Percentiles rank a stretch among this genome's conserved stretches.
Evolutionary conservation across 2,329 filamentous ascomycete genomes (phyloP).

Genomic region (Botrytis galanthina): DNA sequence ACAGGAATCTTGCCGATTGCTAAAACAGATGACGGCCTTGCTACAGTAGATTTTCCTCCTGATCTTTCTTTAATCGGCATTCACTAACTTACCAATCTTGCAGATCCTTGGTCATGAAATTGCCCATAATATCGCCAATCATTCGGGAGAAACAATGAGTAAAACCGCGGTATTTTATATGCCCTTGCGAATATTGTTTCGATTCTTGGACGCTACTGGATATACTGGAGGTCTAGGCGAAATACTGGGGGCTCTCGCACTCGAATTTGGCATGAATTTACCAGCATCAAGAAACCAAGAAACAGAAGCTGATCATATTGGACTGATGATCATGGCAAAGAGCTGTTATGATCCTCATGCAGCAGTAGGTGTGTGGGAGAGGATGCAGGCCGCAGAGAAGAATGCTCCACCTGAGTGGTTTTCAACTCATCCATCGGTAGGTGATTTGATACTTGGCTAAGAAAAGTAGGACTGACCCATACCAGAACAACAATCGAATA

Average conservation of each 20-base stretch:
- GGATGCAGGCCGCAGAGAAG: slow-evolving; percentile 57
- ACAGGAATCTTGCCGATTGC: slow-evolving; percentile 70
- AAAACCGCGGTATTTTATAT: slow-evolving; percentile 40
- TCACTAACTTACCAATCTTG: slow-evolving; percentile 49
- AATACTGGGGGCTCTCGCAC: slow-evolving; percentile 29
- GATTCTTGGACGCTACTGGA: slow-evolving; percentile 37
- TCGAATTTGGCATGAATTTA: slow-evolving; percentile 62
- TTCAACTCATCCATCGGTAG: slow-evolving; percentile 71
- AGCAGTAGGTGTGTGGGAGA: slow-evolving; percentile 64
- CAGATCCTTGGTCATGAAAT: slow-evolving; percentile 80
- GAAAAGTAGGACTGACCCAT: slow-evolving; percentile 23
- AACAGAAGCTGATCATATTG: slow-evolving; percentile 77
- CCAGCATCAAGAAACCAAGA: slow-evolving; percentile 72
- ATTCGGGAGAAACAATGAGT: slow-evolving; percentile 62
- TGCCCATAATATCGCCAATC: slow-evolving; percentile 70
- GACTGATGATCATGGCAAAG: slow-evolving; percentile 78
- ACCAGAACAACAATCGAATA: slow-evolving; percentile 59
- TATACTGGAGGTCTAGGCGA: slow-evolving; percentile 31
- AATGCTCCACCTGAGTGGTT: slow-evolving; percentile 66
- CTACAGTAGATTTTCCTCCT: slow-evolving; percentile 44
- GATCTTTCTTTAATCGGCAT: not conserved
- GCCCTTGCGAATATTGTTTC: slow-evolving; percentile 40
- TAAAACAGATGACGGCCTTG: slow-evolving; percentile 64
- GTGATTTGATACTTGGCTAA: slow-evolving; percentile 33
- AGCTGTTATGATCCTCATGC: slow-evolving; percentile 71